These are phyloP conservation scores for Conticribra weissflogii DNA, from an alignment of 108 stramenopile species.

Conservation along the genomic window DNA sequence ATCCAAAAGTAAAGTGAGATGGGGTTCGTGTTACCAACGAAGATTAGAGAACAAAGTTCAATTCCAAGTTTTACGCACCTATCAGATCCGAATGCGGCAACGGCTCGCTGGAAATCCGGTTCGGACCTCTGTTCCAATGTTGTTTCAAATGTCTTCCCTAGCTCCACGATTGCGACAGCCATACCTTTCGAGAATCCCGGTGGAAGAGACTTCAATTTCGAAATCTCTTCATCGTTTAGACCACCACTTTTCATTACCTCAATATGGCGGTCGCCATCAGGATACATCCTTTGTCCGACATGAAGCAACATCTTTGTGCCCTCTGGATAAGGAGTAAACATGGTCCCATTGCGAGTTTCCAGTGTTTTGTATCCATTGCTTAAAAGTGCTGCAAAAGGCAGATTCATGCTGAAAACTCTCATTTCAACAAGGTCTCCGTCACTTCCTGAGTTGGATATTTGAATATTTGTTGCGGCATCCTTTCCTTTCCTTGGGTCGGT, in stretches of 20 bases:
- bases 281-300: slow-evolving; percentile 78
- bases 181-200: slow-evolving; percentile 63
- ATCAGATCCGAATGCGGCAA: slow-evolving; percentile 68
- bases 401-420: slow-evolving; percentile 78
- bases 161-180: slow-evolving; percentile 71
- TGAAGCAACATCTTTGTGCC: slow-evolving; percentile 79
- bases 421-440: slow-evolving; percentile 37
- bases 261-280: slow-evolving; percentile 72
- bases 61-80: too few species aligned
- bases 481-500: slow-evolving; percentile 55
- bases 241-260: slow-evolving; percentile 71
- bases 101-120: slow-evolving; percentile 65
- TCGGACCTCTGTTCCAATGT: slow-evolving; percentile 56
- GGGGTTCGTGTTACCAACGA: too few species aligned
- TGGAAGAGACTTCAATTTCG: slow-evolving; percentile 58
- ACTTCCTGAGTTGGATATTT: slow-evolving; percentile 28
- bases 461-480: slow-evolving; percentile 43
- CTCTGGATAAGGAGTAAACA: slow-evolving; percentile 71
- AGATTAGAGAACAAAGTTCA: too few species aligned
- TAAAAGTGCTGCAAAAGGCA: slow-evolving; percentile 82
- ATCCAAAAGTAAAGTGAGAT: too few species aligned
- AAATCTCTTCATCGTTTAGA: slow-evolving; percentile 57
- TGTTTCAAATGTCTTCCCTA: slow-evolving; percentile 75
- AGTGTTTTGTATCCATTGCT: slow-evolving; percentile 83
- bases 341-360: slow-evolving; percentile 82